These are phyloP conservation scores for Haplosporangium sp. DNA, from an alignment of 371 early-diverging fungal species.

Conservation along the genomic window DNA sequence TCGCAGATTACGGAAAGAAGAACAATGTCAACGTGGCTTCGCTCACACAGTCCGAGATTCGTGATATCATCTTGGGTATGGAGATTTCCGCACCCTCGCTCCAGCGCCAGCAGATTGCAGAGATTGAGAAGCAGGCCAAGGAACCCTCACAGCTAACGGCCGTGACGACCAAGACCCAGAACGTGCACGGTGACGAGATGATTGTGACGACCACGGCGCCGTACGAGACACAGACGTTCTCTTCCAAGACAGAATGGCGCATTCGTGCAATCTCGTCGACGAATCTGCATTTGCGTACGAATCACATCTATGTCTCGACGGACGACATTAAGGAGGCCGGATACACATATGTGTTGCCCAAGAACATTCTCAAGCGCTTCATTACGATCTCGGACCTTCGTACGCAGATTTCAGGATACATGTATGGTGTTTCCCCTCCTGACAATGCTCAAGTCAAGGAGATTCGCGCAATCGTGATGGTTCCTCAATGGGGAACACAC, in stretches of 20 bases:
- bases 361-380: conserved; percentile 96
- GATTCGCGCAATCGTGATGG: conserved; percentile 93
- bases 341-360: conserved; percentile 96
- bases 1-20: conserved; percentile 98
- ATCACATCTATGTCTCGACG: conserved; percentile 95
- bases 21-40: conserved; percentile 98
- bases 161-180: conserved; percentile 95
- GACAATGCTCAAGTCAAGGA: conserved; percentile 97
- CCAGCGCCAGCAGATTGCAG: conserved; percentile 97
- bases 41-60: conserved; percentile 96
- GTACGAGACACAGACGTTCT: conserved; percentile 96
- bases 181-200: conserved; percentile 98
- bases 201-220: conserved; percentile 97
- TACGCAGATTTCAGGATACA: conserved; percentile 94
- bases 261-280: conserved; percentile 95
- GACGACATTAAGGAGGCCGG: conserved; percentile 95
- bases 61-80: conserved; percentile 99
- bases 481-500: conserved; percentile 98
- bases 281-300: conserved; percentile 93
- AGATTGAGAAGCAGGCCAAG: conserved; percentile 95
- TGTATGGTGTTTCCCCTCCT: conserved; percentile 94
- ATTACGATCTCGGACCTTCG: conserved; percentile 95
- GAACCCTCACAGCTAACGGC: conserved; percentile 95
- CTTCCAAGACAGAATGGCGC: conserved; percentile 99
- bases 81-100: conserved; percentile 97